Percentiles rank a stretch among this genome's conserved stretches.
These are phyloP conservation scores for Xanthoconium separans DNA, from an alignment of 1,284 basidiomycete species.

Conservation along the genomic window DNA sequence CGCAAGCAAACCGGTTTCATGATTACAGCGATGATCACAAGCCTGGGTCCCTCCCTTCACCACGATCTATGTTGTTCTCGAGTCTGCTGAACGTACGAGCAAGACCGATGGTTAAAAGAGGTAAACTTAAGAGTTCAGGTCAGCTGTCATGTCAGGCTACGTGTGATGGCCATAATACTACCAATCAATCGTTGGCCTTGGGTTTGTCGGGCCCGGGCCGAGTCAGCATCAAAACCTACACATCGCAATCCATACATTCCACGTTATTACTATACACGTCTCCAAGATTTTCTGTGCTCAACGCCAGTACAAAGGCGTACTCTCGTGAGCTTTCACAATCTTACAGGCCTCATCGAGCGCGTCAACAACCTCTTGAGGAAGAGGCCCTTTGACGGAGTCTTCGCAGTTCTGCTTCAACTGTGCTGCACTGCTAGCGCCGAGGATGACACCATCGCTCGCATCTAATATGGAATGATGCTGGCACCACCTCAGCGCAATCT, in stretches of 20 bases:
- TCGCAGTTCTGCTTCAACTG: conserved; percentile 40
- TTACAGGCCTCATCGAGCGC: conserved; percentile 51
- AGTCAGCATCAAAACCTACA: too few species aligned
- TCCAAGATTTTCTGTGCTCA: conserved; percentile 22
- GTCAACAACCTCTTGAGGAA: conserved; percentile 49
- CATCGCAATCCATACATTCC: not conserved
- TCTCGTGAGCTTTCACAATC: conserved; percentile 40
- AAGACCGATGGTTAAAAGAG: too few species aligned
- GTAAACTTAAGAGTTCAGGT: too few species aligned
- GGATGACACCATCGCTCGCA: conserved; percentile 40
- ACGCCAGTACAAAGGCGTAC: conserved; percentile 50
- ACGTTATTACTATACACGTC: not conserved
- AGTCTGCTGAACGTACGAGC: too few species aligned
- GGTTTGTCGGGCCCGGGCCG: too few species aligned
- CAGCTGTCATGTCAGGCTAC: too few species aligned
- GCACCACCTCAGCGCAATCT: conserved; percentile 48
- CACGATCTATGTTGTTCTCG: too few species aligned
- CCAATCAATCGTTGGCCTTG: too few species aligned
- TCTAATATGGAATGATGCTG: conserved; percentile 48
- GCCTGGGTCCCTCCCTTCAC: too few species aligned
- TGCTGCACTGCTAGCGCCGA: conserved; percentile 40
- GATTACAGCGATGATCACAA: too few species aligned
- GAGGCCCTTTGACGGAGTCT: conserved; percentile 47
- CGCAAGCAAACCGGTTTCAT: too few species aligned
- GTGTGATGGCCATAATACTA: too few species aligned